These are phyloP conservation scores for Atractiella rhizophila DNA, from an alignment of 768 basidiomycete species.

Conservation along the genomic window DNA sequence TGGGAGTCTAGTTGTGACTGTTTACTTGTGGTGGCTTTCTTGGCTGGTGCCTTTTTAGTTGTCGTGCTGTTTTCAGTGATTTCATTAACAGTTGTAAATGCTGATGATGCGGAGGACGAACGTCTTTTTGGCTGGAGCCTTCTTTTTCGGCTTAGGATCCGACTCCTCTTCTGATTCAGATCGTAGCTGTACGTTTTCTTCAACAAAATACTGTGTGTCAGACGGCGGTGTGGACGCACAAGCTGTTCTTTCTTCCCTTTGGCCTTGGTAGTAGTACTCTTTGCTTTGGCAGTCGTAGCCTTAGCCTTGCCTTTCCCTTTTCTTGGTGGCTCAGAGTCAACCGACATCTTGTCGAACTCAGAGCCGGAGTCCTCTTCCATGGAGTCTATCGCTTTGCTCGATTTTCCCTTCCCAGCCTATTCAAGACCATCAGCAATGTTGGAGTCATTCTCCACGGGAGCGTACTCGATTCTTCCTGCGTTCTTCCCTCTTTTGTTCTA, in stretches of 20 bases:
- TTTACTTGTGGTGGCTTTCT: not conserved
- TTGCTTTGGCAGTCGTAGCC: constrained; percentile 2
- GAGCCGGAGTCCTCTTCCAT: not conserved
- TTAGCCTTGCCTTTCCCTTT: not conserved
- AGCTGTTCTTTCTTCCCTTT: constrained; percentile 6
- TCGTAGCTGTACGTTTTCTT: not conserved
- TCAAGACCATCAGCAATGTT: constrained; percentile 4
- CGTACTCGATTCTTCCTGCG: too few species aligned
- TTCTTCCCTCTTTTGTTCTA: too few species aligned
- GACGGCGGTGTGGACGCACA: not conserved
- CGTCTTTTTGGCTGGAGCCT: constrained; percentile 5
- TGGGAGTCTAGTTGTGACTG: constrained; percentile 1
- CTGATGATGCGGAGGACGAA: not conserved
- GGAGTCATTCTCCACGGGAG: too few species aligned
- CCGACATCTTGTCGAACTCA: not conserved
- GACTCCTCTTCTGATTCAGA: not conserved
- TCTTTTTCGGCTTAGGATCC: constrained; percentile 3
- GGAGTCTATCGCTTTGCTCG: too few species aligned
- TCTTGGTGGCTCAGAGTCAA: not conserved
- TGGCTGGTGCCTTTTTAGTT: not conserved
- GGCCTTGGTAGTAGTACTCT: not conserved
- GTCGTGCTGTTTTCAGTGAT: constrained; percentile 4
- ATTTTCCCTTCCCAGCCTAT: too few species aligned
- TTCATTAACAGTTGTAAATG: not conserved
- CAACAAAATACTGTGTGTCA: not conserved